A percentile compares a stretch with the other conserved stretches of the same genome.
Conservation (phyloP, 2,329 filamentous ascomycete species). For the Orbilia oligospora region DNA sequence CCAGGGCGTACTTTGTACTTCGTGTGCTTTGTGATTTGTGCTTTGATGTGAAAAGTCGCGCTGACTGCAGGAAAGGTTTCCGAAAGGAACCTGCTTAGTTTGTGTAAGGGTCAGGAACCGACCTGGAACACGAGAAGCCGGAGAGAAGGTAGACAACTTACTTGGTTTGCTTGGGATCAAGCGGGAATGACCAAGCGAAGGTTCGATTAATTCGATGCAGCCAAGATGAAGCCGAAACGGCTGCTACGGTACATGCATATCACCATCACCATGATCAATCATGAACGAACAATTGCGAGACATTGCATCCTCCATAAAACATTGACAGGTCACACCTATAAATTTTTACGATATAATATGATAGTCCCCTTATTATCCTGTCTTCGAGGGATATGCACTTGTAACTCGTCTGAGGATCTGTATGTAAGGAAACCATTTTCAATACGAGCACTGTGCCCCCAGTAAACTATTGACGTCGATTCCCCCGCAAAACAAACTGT, state of each 20-base stretch:
- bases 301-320: not conserved
- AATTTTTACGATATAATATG: not conserved
- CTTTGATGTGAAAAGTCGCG: slow-evolving; percentile 21
- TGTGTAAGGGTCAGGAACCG: slow-evolving; percentile 45
- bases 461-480: slow-evolving; percentile 2
- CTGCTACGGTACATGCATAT: slow-evolving; percentile 24
- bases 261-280: slow-evolving; percentile 19
- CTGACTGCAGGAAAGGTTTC: slow-evolving; percentile 5
- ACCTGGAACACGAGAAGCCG: slow-evolving; percentile 13
- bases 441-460: slow-evolving; percentile 2
- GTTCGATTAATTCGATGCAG: slow-evolving; percentile 32
- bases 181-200: slow-evolving; percentile 41
- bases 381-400: not conserved
- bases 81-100: slow-evolving; percentile 43
- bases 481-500: slow-evolving; percentile 22
- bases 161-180: slow-evolving; percentile 4
- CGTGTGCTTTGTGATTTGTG: not conserved
- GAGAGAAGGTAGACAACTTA: slow-evolving; percentile 19
- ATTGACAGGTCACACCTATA: slow-evolving; percentile 13
- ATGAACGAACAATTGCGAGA: slow-evolving; percentile 18
- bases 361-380: not conserved
- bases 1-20: not conserved
- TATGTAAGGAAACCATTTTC: not conserved
- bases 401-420: not conserved
- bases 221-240: slow-evolving; percentile 41